These are phyloP conservation scores for Paramarasmius palmivorus DNA, from an alignment of 1,284 basidiomycete species.

Conservation along the genomic window DNA sequence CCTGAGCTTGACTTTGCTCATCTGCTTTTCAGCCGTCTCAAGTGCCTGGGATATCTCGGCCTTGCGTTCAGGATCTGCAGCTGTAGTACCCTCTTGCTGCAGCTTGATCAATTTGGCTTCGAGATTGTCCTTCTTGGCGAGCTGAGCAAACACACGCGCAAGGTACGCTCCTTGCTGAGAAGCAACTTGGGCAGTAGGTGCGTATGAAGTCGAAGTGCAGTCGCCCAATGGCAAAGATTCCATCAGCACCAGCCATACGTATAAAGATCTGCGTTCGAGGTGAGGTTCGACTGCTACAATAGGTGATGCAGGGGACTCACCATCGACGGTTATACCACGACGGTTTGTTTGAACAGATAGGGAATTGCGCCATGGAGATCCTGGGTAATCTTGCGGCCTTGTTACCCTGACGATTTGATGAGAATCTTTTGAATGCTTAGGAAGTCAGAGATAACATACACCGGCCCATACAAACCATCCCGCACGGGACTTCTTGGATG, in stretches of 20 bases:
- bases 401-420: conserved; percentile 61
- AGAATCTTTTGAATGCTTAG: neutral
- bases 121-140: conserved; percentile 78
- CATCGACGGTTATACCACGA: conserved; percentile 87
- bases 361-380: conserved; percentile 86
- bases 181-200: conserved; percentile 95
- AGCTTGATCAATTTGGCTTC: conserved; percentile 51
- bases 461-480: conserved; percentile 92
- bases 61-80: conserved; percentile 35
- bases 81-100: conserved; percentile 26
- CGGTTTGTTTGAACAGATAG: conserved; percentile 82
- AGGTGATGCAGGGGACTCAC: conserved; percentile 37
- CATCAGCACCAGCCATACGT: conserved; percentile 66
- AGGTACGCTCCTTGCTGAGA: conserved; percentile 94
- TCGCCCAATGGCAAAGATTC: conserved; percentile 91
- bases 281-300: neutral
- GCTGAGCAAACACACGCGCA: conserved; percentile 77
- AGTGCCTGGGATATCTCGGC: conserved; percentile 43
- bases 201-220: conserved; percentile 89
- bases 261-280: conserved; percentile 55
- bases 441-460: conserved; percentile 30
- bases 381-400: conserved; percentile 79
- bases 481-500: conserved; percentile 85
- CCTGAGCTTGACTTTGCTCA: conserved; percentile 71
- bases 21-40: conserved; percentile 59